Conservation (phyloP, 805 yeast genomes). For the Starmerella powellii region DNA sequence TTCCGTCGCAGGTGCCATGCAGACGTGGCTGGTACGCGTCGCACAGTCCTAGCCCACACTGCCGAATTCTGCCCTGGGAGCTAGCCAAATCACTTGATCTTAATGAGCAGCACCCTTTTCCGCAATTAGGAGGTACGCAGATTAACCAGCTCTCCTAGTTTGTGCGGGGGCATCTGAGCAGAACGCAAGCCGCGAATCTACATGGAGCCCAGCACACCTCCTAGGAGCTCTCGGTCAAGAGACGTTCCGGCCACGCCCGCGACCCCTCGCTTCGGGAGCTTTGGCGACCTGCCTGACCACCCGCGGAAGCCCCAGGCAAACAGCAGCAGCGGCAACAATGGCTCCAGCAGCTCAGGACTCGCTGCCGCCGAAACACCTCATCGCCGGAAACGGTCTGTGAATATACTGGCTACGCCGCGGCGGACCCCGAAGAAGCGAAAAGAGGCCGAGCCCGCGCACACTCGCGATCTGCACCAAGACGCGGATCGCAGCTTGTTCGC, state of each 20-base stretch:
- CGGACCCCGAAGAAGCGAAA: slow-evolving; percentile 15
- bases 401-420: slow-evolving; percentile 13
- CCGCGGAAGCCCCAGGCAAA: slow-evolving; percentile 4
- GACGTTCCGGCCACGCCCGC: slow-evolving; percentile 21
- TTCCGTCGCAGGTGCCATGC: too few relatives aligned
- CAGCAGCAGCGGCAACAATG: too few relatives aligned
- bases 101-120: background rate
- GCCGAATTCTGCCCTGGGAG: too few relatives aligned
- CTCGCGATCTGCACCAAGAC: too few relatives aligned
- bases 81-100: background rate
- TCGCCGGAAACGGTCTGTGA: slow-evolving; percentile 6
- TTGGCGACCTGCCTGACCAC: slow-evolving; percentile 20
- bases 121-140: background rate
- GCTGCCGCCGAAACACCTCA: slow-evolving; percentile 1
- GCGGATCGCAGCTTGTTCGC: background rate
- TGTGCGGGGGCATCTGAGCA: background rate
- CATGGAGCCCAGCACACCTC: slow-evolving; percentile 24
- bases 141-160: slow-evolving; percentile 6
- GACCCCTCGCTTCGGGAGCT: slow-evolving; percentile 23
- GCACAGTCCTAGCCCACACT: too few relatives aligned
- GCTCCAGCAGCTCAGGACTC: too few relatives aligned
- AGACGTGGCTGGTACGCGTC: too few relatives aligned
- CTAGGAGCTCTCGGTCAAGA: slow-evolving; percentile 15
- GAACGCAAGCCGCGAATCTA: background rate
- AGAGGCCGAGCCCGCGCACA: background rate